Evolutionary conservation across 305 asterid genomes (phyloP).

Genomic region (Lippia alba): DNA sequence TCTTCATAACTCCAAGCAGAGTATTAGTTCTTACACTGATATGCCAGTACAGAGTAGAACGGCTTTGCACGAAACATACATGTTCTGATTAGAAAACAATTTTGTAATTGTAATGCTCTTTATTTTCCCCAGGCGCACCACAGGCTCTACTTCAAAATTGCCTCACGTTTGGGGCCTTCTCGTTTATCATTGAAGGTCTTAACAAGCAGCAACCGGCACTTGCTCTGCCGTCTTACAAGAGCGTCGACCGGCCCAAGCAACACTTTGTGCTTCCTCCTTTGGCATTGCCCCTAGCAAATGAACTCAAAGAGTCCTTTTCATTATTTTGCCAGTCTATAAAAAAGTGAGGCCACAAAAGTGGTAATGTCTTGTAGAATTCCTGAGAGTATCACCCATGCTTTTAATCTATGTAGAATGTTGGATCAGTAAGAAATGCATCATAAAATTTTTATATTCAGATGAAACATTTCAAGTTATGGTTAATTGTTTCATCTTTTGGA

Average conservation of each 20-base stretch:
- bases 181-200: conserved; percentile 81
- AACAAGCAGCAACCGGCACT: conserved; percentile 92
- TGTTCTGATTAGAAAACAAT: background rate
- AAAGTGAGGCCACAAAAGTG: conserved; percentile 39
- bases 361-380: background rate
- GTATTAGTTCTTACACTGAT: background rate
- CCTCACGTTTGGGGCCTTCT: conserved; percentile 87
- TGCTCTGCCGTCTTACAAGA: conserved; percentile 54
- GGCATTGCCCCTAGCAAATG: conserved; percentile 80
- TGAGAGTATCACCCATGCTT: background rate
- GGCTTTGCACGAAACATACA: background rate
- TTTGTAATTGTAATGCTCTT: background rate
- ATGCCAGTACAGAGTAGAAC: background rate
- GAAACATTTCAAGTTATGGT: too few species aligned
- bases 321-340: conserved; percentile 69
- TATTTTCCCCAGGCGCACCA: conserved; percentile 74
- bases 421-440: conserved; percentile 1
- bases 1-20: background rate
- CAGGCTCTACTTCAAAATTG: conserved; percentile 93
- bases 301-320: conserved; percentile 79
- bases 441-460: conserved; percentile 11
- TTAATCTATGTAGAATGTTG: background rate
- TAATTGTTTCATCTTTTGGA: too few species aligned
- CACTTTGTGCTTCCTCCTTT: conserved; percentile 66
- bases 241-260: conserved; percentile 40